Percentiles rank a stretch among this genome's conserved stretches.
These are phyloP conservation scores for Tetrapisispora iriomotensis DNA, from an alignment of 805 yeast genomes.

Conservation along the genomic window DNA sequence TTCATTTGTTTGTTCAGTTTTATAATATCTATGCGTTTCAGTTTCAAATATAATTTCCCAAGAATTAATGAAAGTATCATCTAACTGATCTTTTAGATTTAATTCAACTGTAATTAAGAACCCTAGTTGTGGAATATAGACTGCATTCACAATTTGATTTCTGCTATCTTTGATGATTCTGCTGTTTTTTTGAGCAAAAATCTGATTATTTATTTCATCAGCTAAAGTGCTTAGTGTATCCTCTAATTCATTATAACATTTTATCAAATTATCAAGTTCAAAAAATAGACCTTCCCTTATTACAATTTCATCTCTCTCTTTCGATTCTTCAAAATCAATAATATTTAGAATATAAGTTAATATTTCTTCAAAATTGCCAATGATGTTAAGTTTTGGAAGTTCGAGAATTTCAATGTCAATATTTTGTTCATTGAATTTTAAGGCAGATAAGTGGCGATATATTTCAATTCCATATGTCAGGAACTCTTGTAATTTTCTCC, in stretches of 20 bases:
- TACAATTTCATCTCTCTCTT: slow-evolving; percentile 19
- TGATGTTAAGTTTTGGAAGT: slow-evolving; percentile 8
- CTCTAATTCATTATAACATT: slow-evolving; percentile 29
- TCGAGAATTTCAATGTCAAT: slow-evolving; percentile 7
- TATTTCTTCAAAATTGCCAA: slow-evolving; percentile 6
- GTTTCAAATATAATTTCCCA: slow-evolving; percentile 36
- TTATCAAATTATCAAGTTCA: slow-evolving; percentile 21
- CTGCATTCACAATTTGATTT: slow-evolving; percentile 22
- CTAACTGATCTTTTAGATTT: slow-evolving; percentile 1
- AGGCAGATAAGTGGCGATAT: slow-evolving; percentile 6
- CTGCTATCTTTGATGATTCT: slow-evolving; percentile 5
- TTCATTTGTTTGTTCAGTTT: slow-evolving; percentile 22
- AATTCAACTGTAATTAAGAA: slow-evolving; percentile 28
- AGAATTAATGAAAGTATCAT: slow-evolving; percentile 2
- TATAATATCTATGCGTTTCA: slow-evolving; percentile 30
- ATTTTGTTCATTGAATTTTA: slow-evolving; percentile 3
- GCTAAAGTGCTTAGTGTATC: slow-evolving; percentile 19
- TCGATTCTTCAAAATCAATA: slow-evolving; percentile 33
- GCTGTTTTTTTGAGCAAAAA: slow-evolving; percentile 4
- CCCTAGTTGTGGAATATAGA: slow-evolving; percentile 40
- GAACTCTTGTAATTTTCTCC: slow-evolving; percentile 26
- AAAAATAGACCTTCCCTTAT: slow-evolving; percentile 27
- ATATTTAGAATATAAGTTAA: slow-evolving; percentile 3
- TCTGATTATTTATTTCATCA: slow-evolving; percentile 4
- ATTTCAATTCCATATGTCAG: slow-evolving; percentile 15